Evolutionary conservation across 306 rosid species (phyloP).

Genomic region (Geum urbanum): DNA sequence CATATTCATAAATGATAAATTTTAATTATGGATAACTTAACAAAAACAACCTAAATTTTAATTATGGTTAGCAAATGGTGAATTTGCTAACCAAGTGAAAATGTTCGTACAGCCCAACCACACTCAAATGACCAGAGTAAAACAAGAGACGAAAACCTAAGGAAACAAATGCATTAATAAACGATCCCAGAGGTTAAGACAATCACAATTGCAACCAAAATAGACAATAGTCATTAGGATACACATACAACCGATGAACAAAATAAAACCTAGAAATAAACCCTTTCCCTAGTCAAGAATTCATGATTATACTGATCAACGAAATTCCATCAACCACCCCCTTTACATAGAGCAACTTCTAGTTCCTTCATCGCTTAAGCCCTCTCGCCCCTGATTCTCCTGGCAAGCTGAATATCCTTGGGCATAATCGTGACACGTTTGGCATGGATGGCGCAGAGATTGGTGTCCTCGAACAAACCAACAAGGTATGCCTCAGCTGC

Average conservation of each 20-base stretch:
- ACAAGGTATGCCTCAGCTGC: slow-evolving; percentile 48
- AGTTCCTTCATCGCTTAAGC: neutral
- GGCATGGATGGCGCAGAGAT: slow-evolving; percentile 43
- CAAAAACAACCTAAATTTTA: no score
- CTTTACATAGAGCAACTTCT: neutral
- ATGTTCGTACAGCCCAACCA: no score
- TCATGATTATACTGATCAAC: slow-evolving; percentile 2
- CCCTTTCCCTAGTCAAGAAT: neutral
- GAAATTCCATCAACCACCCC: neutral
- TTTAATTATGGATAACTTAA: no score
- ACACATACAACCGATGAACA: neutral
- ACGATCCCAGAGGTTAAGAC: neutral
- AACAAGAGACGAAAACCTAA: neutral
- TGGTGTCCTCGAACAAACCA: slow-evolving; percentile 43
- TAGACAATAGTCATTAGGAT: neutral
- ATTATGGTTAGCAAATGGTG: no score
- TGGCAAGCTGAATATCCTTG: slow-evolving; percentile 41
- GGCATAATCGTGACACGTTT: slow-evolving; percentile 36
- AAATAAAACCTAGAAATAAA: neutral
- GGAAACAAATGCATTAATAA: neutral
- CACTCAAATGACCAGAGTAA: no score
- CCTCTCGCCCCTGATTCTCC: slow-evolving; percentile 38
- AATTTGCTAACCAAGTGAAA: no score
- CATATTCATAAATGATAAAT: no score
- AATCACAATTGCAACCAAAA: slow-evolving; percentile 5